phyloP scores from a whole-genome alignment of 2,329 filamentous ascomycete genomes.

The Fusarium tuaranense region DNA sequence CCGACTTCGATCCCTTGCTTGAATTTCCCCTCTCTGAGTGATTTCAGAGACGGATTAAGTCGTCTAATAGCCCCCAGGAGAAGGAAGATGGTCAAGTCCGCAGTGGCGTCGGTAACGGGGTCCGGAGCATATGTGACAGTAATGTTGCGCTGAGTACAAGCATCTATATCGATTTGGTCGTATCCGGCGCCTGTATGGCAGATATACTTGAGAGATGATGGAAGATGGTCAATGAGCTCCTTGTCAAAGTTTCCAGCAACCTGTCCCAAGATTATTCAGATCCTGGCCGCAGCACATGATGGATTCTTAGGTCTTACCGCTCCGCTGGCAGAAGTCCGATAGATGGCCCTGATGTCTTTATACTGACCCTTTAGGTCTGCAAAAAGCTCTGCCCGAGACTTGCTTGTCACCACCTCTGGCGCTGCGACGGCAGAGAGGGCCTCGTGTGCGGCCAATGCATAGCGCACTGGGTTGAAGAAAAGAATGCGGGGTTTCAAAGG shows the following conservation, averaged over 20 bases:
- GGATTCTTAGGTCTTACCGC: not conserved
- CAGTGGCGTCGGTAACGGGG: conserved; percentile 76
- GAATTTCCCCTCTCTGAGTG: conserved; percentile 71
- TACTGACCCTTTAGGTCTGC: conserved; percentile 34
- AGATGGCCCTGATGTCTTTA: conserved; percentile 30
- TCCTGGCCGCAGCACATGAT: no score
- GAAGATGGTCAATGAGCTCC: conserved; percentile 28
- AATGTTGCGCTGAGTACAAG: conserved; percentile 65
- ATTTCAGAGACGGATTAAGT: conserved; percentile 70
- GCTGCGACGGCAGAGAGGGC: conserved; percentile 16
- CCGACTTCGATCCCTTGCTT: conserved; percentile 66
- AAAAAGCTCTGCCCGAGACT: conserved; percentile 28
- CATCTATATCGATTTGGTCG: conserved; percentile 75
- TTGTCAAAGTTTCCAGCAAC: conserved; percentile 30
- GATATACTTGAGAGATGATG: conserved; percentile 56
- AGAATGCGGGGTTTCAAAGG: conserved; percentile 33
- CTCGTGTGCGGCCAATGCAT: conserved; percentile 26
- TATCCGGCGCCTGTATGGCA: conserved; percentile 66
- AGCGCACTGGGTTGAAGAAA: conserved; percentile 38
- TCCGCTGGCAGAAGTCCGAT: conserved; percentile 42
- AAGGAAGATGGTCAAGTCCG: conserved; percentile 77
- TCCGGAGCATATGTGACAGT: conserved; percentile 76
- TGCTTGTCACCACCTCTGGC: conserved; percentile 38
- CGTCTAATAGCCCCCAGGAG: conserved; percentile 76
- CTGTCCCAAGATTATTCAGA: not conserved